Conservation (phyloP, 2,329 filamentous ascomycete species). For the Nigrospora sphaerica region DNA sequence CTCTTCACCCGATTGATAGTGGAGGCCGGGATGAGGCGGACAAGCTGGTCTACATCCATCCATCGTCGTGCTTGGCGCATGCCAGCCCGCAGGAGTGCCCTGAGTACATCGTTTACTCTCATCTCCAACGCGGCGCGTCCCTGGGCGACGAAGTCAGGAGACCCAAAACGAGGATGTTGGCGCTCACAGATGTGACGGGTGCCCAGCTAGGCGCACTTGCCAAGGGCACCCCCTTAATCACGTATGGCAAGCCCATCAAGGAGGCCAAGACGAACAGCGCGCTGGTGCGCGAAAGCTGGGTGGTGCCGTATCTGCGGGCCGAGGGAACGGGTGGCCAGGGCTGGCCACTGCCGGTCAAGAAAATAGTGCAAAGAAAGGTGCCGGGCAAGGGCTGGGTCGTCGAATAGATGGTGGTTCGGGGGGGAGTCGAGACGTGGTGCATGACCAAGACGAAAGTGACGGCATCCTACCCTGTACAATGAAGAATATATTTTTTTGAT, state of each 20-base stretch:
- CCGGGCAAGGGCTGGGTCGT: conserved; percentile 68
- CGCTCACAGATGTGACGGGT: conserved; percentile 72
- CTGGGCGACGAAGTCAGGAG: conserved; percentile 43
- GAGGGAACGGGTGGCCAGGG: conserved; percentile 61
- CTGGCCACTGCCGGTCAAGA: conserved; percentile 82
- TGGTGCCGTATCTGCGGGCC: conserved; percentile 68
- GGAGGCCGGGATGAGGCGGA: conserved; percentile 38
- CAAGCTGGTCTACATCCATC: conserved; percentile 78
- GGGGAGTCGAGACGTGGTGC: too few relatives aligned
- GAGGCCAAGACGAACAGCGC: conserved; percentile 52
- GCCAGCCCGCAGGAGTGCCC: conserved; percentile 67
- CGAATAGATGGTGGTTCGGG: conserved; percentile 27
- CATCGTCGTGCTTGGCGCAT: conserved; percentile 71
- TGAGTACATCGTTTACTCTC: conserved; percentile 79
- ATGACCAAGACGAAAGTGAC: too few relatives aligned
- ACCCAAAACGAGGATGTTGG: conserved; percentile 78
- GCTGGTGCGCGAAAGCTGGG: conserved; percentile 67
- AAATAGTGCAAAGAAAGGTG: conserved; percentile 73
- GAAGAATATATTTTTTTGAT: too few relatives aligned
- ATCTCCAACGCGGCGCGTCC: conserved; percentile 64
- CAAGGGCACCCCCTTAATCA: conserved; percentile 75
- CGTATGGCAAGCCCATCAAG: conserved; percentile 86
- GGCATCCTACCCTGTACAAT: too few relatives aligned
- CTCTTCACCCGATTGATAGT: conserved; percentile 63
- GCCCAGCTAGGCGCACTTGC: conserved; percentile 72